A percentile compares a stretch with the other conserved stretches of the same genome.
These are phyloP conservation scores for Yamadazyma taylorii DNA, from an alignment of 1,139 yeast species.

Conservation along the genomic window DNA sequence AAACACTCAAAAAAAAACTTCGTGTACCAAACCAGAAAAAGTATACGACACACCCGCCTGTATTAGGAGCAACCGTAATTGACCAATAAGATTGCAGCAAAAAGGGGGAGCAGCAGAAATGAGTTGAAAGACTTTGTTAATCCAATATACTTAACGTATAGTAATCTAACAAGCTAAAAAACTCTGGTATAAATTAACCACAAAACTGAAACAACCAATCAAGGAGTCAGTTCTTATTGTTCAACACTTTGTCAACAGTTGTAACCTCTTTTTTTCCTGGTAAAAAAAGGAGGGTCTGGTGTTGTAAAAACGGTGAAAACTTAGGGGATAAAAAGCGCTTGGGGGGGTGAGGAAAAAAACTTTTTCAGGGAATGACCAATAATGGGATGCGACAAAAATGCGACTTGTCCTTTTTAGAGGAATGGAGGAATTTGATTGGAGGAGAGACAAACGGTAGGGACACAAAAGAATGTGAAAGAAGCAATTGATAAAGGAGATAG, in stretches of 20 bases:
- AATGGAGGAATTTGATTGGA: not conserved
- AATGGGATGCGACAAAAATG: not conserved
- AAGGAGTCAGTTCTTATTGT: not conserved
- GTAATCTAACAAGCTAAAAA: too few species aligned
- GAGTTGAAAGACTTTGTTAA: too few species aligned
- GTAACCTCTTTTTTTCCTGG: not conserved
- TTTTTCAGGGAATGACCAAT: constrained; percentile 1
- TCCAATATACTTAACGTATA: too few species aligned
- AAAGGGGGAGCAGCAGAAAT: too few species aligned
- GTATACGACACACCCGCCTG: too few species aligned
- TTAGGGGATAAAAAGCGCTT: not conserved
- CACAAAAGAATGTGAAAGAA: too few species aligned
- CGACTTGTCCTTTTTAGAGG: not conserved
- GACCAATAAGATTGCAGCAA: too few species aligned
- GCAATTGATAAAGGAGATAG: too few species aligned
- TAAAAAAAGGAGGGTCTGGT: not conserved
- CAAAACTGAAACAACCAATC: constrained; percentile 1
- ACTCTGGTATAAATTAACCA: too few species aligned
- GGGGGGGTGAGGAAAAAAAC: not conserved
- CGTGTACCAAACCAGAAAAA: too few species aligned
- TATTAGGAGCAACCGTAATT: too few species aligned
- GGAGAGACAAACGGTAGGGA: not conserved
- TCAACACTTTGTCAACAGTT: not conserved
- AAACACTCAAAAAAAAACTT: not conserved
- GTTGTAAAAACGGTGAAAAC: not conserved